These are phyloP conservation scores for Rubia balearica DNA, from an alignment of 305 asterid genomes.

Conservation along the genomic window DNA sequence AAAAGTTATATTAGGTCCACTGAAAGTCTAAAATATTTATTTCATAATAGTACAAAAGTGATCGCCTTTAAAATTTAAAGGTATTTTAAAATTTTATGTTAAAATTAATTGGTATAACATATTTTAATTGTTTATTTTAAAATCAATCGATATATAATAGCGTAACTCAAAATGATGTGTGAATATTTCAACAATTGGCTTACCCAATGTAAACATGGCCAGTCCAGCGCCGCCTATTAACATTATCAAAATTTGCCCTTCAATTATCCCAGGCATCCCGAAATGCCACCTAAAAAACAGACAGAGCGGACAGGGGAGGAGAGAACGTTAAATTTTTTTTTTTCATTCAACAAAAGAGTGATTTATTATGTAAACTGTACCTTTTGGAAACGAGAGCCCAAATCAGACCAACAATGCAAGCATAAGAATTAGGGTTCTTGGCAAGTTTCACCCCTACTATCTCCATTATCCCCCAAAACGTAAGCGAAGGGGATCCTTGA, in stretches of 20 bases:
- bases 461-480: constrained; percentile 25
- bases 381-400: constrained; percentile 71
- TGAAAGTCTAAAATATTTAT: no score
- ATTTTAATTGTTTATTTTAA: no score
- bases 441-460: constrained; percentile 41
- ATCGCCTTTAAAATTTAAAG: no score
- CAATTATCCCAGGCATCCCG: constrained; percentile 48
- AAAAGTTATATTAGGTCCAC: no score
- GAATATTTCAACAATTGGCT: not conserved
- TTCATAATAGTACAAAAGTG: not conserved
- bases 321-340: no score
- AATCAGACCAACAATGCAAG: constrained; percentile 52
- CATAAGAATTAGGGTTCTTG: constrained; percentile 58
- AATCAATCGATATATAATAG: no score
- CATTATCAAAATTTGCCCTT: constrained; percentile 64
- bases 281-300: constrained; percentile 48
- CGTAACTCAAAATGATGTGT: no score
- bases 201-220: constrained; percentile 69
- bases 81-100: no score
- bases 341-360: not conserved
- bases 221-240: constrained; percentile 67
- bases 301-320: not conserved
- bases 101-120: no score
- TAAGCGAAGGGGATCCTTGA: not conserved
- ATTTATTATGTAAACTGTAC: constrained; percentile 23